Conservation (phyloP, 805 yeast genomes). For the Hyphopichia homilentoma region DNA sequence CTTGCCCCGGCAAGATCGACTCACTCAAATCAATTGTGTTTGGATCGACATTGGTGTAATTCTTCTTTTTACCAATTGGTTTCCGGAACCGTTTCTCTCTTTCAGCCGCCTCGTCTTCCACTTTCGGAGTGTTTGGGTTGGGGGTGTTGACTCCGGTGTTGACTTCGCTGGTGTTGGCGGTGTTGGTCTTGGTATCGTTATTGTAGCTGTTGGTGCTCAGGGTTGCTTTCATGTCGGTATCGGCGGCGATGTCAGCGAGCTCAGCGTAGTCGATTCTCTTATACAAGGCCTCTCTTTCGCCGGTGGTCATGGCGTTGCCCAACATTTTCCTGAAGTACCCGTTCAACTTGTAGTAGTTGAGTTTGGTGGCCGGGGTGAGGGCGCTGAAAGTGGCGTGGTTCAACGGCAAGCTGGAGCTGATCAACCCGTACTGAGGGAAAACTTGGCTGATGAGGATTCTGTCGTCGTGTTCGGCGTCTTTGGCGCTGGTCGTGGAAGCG, state of each 20-base stretch:
- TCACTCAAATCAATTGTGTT: constrained; percentile 38
- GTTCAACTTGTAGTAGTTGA: constrained; percentile 28
- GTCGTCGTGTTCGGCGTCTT: constrained; percentile 9
- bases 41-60: constrained; percentile 32
- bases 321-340: neutral
- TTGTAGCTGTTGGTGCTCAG: constrained; percentile 3
- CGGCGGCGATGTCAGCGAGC: constrained; percentile 8
- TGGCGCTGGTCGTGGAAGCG: neutral
- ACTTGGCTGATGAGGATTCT: constrained; percentile 34
- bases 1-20: constrained; percentile 41
- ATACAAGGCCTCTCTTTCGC: constrained; percentile 33
- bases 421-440: constrained; percentile 37
- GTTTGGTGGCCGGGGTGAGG: constrained; percentile 29
- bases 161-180: neutral
- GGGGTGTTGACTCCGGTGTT: too few relatives aligned
- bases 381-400: constrained; percentile 34
- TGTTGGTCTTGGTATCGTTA: constrained; percentile 4
- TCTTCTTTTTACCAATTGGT: constrained; percentile 29
- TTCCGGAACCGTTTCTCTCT: constrained; percentile 16
- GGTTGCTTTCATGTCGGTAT: too few relatives aligned
- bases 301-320: constrained; percentile 14
- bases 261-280: constrained; percentile 27
- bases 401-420: constrained; percentile 23
- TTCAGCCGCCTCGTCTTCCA: neutral
- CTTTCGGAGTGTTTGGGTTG: constrained; percentile 1